These are phyloP conservation scores for Toxicodendron radicans DNA, from an alignment of 345 rosid genomes.

Conservation along the genomic window DNA sequence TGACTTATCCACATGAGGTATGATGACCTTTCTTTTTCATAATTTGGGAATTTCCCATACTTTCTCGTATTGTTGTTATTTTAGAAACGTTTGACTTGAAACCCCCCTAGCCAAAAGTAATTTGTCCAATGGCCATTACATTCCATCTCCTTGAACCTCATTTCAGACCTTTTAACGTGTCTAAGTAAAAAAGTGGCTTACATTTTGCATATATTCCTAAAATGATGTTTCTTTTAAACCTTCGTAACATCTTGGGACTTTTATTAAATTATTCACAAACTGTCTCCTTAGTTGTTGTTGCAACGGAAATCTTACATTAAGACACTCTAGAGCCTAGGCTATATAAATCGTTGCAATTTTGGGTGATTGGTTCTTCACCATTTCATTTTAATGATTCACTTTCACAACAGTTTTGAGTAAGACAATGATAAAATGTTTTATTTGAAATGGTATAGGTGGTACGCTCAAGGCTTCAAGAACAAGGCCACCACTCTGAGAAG, in stretches of 20 bases:
- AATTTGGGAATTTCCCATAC: background rate
- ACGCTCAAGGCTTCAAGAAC: slow-evolving; percentile 90
- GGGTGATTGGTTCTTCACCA: slow-evolving; percentile 1
- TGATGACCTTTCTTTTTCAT: background rate
- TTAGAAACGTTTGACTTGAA: background rate
- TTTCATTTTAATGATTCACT: background rate
- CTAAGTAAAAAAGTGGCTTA: background rate
- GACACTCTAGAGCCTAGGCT: background rate
- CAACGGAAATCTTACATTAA: background rate
- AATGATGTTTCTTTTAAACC: background rate
- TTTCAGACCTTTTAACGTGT: background rate
- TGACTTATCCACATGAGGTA: slow-evolving; percentile 95
- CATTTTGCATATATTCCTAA: background rate
- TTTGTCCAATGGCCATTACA: background rate
- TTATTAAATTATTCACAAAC: background rate
- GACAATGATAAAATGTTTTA: background rate
- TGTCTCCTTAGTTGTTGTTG: background rate
- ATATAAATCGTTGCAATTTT: background rate
- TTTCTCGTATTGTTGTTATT: background rate
- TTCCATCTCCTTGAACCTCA: background rate
- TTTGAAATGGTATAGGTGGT: slow-evolving; percentile 50
- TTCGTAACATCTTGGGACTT: background rate
- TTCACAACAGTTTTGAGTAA: no score
- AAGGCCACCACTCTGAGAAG: slow-evolving; percentile 78
- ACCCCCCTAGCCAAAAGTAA: background rate